Evolutionary conservation across 2,329 filamentous ascomycete genomes (phyloP).

Genomic region (Dendryphion nanum): DNA sequence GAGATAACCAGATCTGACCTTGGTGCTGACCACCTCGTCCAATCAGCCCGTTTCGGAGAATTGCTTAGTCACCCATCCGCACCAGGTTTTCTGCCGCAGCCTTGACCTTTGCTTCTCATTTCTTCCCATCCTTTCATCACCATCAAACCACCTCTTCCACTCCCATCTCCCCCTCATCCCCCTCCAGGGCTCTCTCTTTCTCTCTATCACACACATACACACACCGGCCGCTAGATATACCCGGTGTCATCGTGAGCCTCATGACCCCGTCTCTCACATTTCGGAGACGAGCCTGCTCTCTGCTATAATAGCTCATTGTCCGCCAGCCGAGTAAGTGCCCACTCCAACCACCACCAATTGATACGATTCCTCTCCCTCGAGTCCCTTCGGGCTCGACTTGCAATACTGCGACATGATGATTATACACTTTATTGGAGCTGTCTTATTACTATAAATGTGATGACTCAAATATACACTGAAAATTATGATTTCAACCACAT

Average conservation of each 20-base stretch:
- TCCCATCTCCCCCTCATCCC: not conserved
- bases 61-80: no score
- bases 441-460: slow-evolving; percentile 61
- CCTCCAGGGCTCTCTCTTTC: slow-evolving; percentile 5
- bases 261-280: slow-evolving; percentile 9
- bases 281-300: not conserved
- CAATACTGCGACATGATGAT: slow-evolving; percentile 53
- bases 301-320: slow-evolving; percentile 3
- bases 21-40: no score
- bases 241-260: slow-evolving; percentile 13
- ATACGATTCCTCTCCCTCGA: no score
- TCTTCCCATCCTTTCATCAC: not conserved
- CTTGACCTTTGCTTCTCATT: not conserved
- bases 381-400: slow-evolving; percentile 3
- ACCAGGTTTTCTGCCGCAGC: no score
- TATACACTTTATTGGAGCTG: slow-evolving; percentile 72
- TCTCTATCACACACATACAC: slow-evolving; percentile 7
- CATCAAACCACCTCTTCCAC: not conserved
- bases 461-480: slow-evolving; percentile 38
- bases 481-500: no score
- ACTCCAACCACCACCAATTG: no score
- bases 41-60: no score
- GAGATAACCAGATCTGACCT: no score
- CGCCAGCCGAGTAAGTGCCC: slow-evolving; percentile 14
- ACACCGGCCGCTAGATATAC: no score